Evolutionary conservation across 495 filamentous ascomycete species (phyloP).

Genomic region (Podospora tetraspora): DNA sequence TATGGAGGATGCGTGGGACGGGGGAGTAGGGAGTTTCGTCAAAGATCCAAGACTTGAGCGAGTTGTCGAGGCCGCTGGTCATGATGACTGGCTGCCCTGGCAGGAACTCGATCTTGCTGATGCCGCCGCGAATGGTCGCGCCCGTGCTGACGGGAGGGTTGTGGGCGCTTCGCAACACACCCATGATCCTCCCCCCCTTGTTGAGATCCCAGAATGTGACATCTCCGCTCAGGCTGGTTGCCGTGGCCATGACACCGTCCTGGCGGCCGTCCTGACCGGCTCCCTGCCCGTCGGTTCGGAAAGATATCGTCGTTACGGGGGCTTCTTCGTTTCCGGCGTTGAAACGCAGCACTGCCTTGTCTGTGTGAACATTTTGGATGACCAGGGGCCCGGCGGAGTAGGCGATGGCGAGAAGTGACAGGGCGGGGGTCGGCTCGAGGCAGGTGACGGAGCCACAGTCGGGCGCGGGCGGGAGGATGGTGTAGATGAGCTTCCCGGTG

Average conservation of each 20-base stretch:
- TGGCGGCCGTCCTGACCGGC: constrained; percentile 80
- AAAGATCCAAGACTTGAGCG: constrained; percentile 91
- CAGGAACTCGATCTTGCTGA: constrained; percentile 82
- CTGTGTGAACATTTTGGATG: constrained; percentile 74
- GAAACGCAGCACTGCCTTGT: constrained; percentile 62
- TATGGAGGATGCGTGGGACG: constrained; percentile 76
- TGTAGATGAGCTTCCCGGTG: constrained; percentile 82
- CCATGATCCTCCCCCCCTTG: constrained; percentile 72
- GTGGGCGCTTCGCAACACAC: constrained; percentile 79
- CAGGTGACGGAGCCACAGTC: constrained; percentile 71
- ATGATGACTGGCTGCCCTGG: constrained; percentile 86
- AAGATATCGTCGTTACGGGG: constrained; percentile 74
- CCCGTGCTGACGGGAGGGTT: constrained; percentile 55
- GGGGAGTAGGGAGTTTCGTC: constrained; percentile 81
- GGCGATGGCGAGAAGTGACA: constrained; percentile 83
- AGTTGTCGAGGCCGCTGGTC: constrained; percentile 87
- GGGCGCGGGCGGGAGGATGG: constrained; percentile 63
- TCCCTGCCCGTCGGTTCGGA: constrained; percentile 85
- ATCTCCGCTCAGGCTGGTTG: constrained; percentile 65
- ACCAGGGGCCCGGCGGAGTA: constrained; percentile 72
- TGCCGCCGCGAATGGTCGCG: constrained; percentile 46
- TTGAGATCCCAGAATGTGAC: constrained; percentile 96
- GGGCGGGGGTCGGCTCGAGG: constrained; percentile 71
- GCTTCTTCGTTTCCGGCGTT: constrained; percentile 52
- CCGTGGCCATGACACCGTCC: constrained; percentile 82